phyloP scores from a whole-genome alignment of 371 early-diverging fungal species.

The Entomophthora muscae region DNA sequence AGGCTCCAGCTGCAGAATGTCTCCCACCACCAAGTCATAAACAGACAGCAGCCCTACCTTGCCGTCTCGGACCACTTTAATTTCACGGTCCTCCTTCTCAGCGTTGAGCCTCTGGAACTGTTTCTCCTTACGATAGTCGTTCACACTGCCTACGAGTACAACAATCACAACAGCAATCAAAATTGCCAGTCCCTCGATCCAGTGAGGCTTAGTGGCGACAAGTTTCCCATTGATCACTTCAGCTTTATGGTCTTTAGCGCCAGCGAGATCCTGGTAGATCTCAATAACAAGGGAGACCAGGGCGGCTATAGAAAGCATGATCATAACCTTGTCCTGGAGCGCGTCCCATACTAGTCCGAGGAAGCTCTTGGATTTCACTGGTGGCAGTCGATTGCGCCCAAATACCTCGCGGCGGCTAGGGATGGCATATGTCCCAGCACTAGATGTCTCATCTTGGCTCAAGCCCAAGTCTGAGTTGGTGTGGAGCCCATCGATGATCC shows the following conservation, averaged over 20 bases:
- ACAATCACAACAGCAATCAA: conserved; percentile 66
- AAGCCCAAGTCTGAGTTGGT: not conserved
- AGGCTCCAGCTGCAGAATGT: conserved; percentile 78
- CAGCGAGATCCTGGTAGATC: conserved; percentile 54
- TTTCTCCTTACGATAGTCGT: conserved; percentile 71
- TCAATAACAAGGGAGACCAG: conserved; percentile 73
- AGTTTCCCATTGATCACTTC: conserved; percentile 19
- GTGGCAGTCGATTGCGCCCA: conserved; percentile 50
- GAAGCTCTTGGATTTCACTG: conserved; percentile 40
- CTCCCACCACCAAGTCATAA: conserved; percentile 72
- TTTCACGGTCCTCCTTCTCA: conserved; percentile 58
- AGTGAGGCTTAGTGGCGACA: conserved; percentile 16
- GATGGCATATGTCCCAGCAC: not conserved
- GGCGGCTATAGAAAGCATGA: conserved; percentile 63
- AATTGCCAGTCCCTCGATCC: conserved; percentile 65
- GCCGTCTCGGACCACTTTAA: conserved; percentile 55
- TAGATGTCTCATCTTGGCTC: not conserved
- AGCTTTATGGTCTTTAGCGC: conserved; percentile 19
- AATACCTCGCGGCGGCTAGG: conserved; percentile 20
- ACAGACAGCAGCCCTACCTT: conserved; percentile 63
- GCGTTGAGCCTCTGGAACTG: conserved; percentile 69
- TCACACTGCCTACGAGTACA: conserved; percentile 57
- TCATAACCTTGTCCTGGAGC: conserved; percentile 57
- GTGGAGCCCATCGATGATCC: not conserved
- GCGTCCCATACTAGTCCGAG: conserved; percentile 62